These are phyloP conservation scores for Fusarium burgessii DNA, from an alignment of 2,329 filamentous ascomycete genomes.

Conservation along the genomic window DNA sequence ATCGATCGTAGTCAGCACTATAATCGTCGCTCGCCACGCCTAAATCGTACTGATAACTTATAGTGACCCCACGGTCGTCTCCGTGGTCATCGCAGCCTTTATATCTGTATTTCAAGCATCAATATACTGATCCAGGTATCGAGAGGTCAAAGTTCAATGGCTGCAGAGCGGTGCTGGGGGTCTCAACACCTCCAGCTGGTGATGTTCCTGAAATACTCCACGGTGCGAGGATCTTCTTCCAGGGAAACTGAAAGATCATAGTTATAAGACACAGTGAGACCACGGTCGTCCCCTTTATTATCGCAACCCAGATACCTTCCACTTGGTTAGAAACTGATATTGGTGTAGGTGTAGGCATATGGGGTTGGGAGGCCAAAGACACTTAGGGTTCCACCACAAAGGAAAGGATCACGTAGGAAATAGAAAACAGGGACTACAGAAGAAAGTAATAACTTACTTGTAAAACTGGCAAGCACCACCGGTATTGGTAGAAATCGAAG, in stretches of 20 bases:
- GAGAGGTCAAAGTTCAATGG: not conserved
- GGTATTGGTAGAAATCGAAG: constrained; percentile 2
- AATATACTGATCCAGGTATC: not conserved
- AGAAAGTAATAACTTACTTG: not conserved
- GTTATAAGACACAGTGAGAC: not conserved
- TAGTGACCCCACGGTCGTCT: not conserved
- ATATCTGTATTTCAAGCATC: not conserved
- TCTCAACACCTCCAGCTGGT: constrained; percentile 1
- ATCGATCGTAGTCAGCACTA: not conserved
- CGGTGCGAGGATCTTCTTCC: not conserved
- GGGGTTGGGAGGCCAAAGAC: too few relatives aligned
- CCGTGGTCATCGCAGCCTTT: not conserved
- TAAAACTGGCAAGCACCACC: constrained; percentile 6
- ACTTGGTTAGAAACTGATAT: not conserved
- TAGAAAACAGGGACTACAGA: not conserved
- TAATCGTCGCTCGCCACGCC: not conserved
- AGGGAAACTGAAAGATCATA: not conserved
- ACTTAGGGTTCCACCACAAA: too few relatives aligned
- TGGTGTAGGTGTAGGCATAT: too few relatives aligned
- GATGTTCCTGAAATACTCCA: not conserved
- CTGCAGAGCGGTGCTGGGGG: not conserved
- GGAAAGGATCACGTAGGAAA: too few relatives aligned
- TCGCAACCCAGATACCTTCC: not conserved
- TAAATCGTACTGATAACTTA: not conserved
- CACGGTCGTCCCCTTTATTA: accelerated